phyloP scores from a whole-genome alignment of 257 asterid species.

The Ligustrum vulgare region DNA sequence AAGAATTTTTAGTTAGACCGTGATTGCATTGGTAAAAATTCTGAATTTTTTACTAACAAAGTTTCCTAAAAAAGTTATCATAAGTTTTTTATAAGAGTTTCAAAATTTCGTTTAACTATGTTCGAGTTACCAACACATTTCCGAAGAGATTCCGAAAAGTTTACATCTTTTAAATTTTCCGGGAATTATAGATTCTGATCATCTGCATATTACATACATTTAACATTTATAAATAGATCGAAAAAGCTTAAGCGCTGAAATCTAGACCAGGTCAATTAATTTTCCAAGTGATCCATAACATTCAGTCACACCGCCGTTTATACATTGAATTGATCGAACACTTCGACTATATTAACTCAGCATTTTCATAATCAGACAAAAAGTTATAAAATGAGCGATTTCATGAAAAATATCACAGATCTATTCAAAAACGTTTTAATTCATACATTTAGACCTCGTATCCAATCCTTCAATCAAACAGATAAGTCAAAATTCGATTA shows the following conservation, averaged over 20 bases:
- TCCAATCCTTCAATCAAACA: conserved; percentile 17
- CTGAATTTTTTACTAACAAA: too few species aligned
- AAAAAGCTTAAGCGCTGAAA: background rate
- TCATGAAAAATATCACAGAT: conserved; percentile 24
- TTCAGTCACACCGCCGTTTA: background rate
- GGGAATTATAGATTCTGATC: background rate
- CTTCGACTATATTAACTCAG: background rate
- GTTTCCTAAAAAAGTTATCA: too few species aligned
- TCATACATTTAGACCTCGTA: conserved; percentile 6
- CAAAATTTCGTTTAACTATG: too few species aligned
- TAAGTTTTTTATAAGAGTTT: too few species aligned
- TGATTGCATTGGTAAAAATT: too few species aligned
- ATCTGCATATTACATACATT: background rate
- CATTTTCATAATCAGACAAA: conserved; percentile 4
- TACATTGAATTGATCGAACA: background rate
- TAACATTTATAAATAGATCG: background rate
- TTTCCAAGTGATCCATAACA: background rate
- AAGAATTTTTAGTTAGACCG: too few species aligned
- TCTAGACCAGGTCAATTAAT: background rate
- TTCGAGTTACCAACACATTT: too few species aligned
- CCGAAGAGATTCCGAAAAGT: too few species aligned
- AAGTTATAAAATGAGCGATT: background rate
- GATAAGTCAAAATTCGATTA: conserved; percentile 27
- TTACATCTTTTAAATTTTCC: too few species aligned
- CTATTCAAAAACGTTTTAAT: conserved; percentile 21